Evolutionary conservation across 805 yeast genomes (phyloP).

Genomic region (Jamesozyma rosinii): DNA sequence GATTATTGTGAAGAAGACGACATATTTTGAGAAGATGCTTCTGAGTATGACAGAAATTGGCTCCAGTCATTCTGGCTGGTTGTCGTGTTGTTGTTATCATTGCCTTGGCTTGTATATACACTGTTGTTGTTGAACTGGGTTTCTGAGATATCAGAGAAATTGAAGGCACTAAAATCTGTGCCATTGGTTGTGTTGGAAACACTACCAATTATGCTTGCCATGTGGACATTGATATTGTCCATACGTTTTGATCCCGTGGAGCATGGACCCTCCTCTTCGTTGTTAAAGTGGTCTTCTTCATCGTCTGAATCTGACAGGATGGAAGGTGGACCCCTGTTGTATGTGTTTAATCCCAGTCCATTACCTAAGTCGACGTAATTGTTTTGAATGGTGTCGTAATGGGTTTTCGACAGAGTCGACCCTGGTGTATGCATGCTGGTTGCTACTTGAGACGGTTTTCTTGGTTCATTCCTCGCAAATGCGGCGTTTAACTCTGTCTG

Average conservation of each 20-base stretch:
- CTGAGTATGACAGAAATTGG: not conserved
- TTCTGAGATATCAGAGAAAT: not conserved
- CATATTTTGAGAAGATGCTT: not conserved
- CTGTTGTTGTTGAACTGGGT: not conserved
- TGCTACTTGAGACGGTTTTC: not conserved
- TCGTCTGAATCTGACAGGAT: slow-evolving; percentile 30
- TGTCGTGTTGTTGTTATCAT: not conserved
- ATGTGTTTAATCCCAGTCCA: slow-evolving; percentile 30
- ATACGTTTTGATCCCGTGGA: slow-evolving; percentile 3
- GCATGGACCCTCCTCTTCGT: slow-evolving; percentile 2
- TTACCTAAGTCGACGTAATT: slow-evolving; percentile 29
- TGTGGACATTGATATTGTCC: slow-evolving; percentile 16
- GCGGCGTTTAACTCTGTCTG: not conserved
- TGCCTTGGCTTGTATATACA: not conserved
- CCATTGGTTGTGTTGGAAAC: slow-evolving; percentile 8
- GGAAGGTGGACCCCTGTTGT: slow-evolving; percentile 35
- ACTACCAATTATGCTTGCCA: slow-evolving; percentile 21
- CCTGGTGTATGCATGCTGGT: not conserved
- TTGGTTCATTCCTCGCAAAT: not conserved
- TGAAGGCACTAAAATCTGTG: not conserved
- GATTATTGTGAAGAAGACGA: not conserved
- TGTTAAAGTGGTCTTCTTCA: slow-evolving; percentile 22
- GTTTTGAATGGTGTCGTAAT: not conserved
- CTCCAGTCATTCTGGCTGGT: not conserved
- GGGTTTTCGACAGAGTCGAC: not conserved